These are phyloP conservation scores for Phialophora chinensis DNA, from an alignment of 2,329 filamentous ascomycete genomes.

Conservation along the genomic window DNA sequence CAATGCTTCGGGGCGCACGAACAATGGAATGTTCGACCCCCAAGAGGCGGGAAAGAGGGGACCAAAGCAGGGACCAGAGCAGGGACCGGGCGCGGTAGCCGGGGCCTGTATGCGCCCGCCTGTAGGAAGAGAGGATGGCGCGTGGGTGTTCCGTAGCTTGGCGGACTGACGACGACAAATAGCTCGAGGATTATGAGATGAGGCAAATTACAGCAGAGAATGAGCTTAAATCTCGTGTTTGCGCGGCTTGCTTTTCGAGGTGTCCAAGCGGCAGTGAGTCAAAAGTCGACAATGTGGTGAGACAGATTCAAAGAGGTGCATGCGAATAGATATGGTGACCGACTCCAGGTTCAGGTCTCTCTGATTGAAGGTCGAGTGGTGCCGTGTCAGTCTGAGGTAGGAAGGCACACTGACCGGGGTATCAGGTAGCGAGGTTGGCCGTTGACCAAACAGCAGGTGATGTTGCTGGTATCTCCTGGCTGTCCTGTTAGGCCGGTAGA, in stretches of 20 bases:
- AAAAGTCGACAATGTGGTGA: not conserved
- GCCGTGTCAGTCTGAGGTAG: slow-evolving; percentile 6
- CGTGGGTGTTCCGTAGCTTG: slow-evolving; percentile 16
- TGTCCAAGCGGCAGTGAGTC: not conserved
- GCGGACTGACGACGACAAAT: slow-evolving; percentile 19
- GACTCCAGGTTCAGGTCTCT: not conserved
- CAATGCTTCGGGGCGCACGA: not conserved
- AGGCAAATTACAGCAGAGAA: slow-evolving; percentile 16
- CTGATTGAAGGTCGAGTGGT: not conserved
- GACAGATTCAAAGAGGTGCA: not conserved
- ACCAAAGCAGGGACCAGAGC: slow-evolving; percentile 1
- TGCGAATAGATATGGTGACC: slow-evolving; percentile 5
- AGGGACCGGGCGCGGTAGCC: slow-evolving; percentile 14
- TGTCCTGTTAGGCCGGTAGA: not conserved
- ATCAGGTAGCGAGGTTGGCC: slow-evolving; percentile 1
- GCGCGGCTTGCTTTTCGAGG: slow-evolving; percentile 1
- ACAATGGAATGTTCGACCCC: slow-evolving; percentile 1
- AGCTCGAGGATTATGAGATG: slow-evolving; percentile 24
- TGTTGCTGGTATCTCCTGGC: not conserved
- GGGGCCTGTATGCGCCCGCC: slow-evolving; percentile 1
- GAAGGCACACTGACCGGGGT: slow-evolving; percentile 10
- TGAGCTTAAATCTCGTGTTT: slow-evolving; percentile 8
- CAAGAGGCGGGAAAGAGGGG: slow-evolving; percentile 13
- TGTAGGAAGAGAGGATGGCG: not conserved
- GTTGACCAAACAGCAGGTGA: not conserved